Evolutionary conservation across 768 basidiomycete species (phyloP), one percentile per base, ranked within the genome.

Genomic region (Lenzites betulinus): DNA sequence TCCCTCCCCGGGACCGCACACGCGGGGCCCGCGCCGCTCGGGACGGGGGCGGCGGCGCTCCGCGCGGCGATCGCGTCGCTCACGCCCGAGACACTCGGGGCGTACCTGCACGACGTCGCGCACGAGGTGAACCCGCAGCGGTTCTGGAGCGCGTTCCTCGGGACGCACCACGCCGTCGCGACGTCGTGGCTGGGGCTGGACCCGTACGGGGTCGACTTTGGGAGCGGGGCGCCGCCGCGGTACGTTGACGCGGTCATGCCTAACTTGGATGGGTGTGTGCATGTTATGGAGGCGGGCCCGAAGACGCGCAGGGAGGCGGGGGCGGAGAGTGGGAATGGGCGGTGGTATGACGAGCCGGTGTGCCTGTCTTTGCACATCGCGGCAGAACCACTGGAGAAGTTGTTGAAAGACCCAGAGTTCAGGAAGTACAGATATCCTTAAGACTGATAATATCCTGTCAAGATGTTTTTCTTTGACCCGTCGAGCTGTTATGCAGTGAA

Each of bases 141-240:
- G 36, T 66, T 67, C 56, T 75, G 77, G 75, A 69, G 64, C 36
- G 73, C 68, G 38, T 78, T 76, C 63, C 59, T 77, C 30, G 75
- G 74, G 12, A 52, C 66, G 46, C 60, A 72, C 36, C 69, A 77
- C 48, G 62, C 66, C 9, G 71, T 77, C 22, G 67, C 75, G 8
- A 76, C 73, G 20, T 73, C 75, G 25, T 77, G 76, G 75, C 58
- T 74, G 50, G 49, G 68, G 36, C 59, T 74, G 13, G 73, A 71
- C 20, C 60, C 72, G 52, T 71, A 75, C 38, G 72, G 73, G 39
- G 61, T 76, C 9, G 72, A 76, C 61, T 76, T 78, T 54, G 75
- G 73, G 0, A 61, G 49, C 12, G 71, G 71, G 5, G 22, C 49
- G 47, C 36, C 33, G 6, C 72, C 75, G 36, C 47, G 64, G 26